Evolutionary conservation across 495 filamentous ascomycete species (phyloP).

Genomic region (Hypomontagnella submonticulosa): DNA sequence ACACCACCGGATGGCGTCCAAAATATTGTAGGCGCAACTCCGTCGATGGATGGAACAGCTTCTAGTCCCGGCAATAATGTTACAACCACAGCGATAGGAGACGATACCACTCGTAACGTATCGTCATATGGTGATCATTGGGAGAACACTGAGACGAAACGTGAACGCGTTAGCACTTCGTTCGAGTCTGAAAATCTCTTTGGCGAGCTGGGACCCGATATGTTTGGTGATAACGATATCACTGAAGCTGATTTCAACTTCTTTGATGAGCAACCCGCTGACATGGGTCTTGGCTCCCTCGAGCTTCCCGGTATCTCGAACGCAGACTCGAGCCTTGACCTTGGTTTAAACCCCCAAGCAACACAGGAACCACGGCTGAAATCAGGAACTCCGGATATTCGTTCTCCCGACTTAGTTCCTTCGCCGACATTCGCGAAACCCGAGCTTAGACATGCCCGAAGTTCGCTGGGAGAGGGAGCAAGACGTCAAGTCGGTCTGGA

Average conservation of each 20-base stretch:
- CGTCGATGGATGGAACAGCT: conserved; percentile 60
- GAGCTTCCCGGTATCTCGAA: conserved; percentile 44
- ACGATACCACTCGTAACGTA: conserved; percentile 41
- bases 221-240: conserved; percentile 84
- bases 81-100: conserved; percentile 34
- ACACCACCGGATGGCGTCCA: conserved; percentile 84
- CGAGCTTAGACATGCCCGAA: conserved; percentile 61
- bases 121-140: conserved; percentile 47
- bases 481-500: conserved; percentile 45
- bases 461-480: conserved; percentile 49
- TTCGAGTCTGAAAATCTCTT: conserved; percentile 73
- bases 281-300: conserved; percentile 52
- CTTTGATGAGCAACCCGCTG: conserved; percentile 70
- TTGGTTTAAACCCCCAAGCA: conserved; percentile 14
- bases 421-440: conserved; percentile 57
- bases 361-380: conserved; percentile 33
- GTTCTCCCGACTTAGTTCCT: conserved; percentile 31
- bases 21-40: conserved; percentile 55
- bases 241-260: conserved; percentile 93
- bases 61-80: conserved; percentile 60
- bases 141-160: conserved; percentile 51
- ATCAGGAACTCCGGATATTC: conserved; percentile 30
- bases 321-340: conserved; percentile 29
- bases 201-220: conserved; percentile 75
- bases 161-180: conserved; percentile 49